A percentile compares a stretch with the other conserved stretches of the same genome.
Evolutionary conservation across 108 stramenopile species (phyloP).

Genomic region (Skeletonema marinoi): DNA sequence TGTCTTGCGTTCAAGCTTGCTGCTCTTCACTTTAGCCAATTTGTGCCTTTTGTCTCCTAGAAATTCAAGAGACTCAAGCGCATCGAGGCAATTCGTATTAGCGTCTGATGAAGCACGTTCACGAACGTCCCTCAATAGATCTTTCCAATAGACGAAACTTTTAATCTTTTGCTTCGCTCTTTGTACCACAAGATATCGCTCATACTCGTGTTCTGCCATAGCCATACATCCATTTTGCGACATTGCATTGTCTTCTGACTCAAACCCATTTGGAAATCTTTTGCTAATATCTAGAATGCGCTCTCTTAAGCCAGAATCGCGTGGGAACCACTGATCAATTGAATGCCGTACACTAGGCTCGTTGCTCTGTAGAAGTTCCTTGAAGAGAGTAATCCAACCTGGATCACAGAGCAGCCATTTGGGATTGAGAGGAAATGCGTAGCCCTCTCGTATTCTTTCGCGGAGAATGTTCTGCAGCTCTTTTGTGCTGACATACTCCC

Average conservation of each 20-base stretch:
- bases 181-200: slow-evolving; percentile 21
- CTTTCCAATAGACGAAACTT: slow-evolving; percentile 9
- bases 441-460: slow-evolving; percentile 54
- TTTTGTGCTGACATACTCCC: slow-evolving; percentile 43
- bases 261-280: slow-evolving; percentile 57
- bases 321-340: slow-evolving; percentile 62
- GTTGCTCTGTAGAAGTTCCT: slow-evolving; percentile 49
- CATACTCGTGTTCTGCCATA: slow-evolving; percentile 32
- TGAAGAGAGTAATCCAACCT: slow-evolving; percentile 62
- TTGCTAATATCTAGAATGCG: slow-evolving; percentile 55
- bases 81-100: background rate
- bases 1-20: background rate
- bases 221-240: background rate
- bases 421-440: slow-evolving; percentile 61
- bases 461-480: slow-evolving; percentile 48
- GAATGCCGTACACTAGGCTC: slow-evolving; percentile 41
- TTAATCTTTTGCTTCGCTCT: slow-evolving; percentile 10
- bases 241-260: background rate
- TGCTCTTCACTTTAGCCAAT: background rate
- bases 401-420: slow-evolving; percentile 54
- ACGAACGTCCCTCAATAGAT: background rate
- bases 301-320: slow-evolving; percentile 55
- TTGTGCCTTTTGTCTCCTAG: background rate
- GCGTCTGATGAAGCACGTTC: background rate
- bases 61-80: background rate